These are phyloP conservation scores for Trichoderma sp. DNA, from an alignment of 2,329 filamentous ascomycete genomes.

Conservation along the genomic window DNA sequence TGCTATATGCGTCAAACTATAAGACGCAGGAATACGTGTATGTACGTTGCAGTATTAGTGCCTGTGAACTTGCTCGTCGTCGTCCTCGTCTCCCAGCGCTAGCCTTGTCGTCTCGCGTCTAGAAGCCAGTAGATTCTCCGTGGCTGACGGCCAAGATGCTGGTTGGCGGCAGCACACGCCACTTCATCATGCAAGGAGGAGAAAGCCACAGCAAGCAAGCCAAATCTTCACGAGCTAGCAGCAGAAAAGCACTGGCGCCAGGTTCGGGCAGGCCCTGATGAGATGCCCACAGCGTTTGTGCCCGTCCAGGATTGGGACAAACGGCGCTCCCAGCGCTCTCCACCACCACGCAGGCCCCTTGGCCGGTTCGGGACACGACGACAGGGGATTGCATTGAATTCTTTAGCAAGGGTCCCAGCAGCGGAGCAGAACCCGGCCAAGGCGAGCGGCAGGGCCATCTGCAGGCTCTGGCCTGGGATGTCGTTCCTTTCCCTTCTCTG, in stretches of 20 bases:
- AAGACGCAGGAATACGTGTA: too few relatives aligned
- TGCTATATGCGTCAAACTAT: too few relatives aligned
- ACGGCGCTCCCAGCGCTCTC: slow-evolving; percentile 9
- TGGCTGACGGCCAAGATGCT: background rate
- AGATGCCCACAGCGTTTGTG: background rate
- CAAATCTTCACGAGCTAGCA: slow-evolving; percentile 19
- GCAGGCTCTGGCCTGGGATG: background rate
- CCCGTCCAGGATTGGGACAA: slow-evolving; percentile 15
- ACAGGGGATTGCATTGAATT: slow-evolving; percentile 23
- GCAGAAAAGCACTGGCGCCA: background rate
- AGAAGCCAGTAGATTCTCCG: background rate
- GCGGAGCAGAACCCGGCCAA: slow-evolving; percentile 25
- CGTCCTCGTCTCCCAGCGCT: background rate
- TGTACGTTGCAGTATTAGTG: too few relatives aligned
- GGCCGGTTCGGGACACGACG: slow-evolving; percentile 16
- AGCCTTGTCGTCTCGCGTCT: slow-evolving; percentile 5
- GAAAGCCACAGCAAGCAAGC: slow-evolving; percentile 2
- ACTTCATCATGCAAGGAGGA: background rate
- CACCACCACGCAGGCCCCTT: slow-evolving; percentile 21
- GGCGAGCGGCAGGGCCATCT: slow-evolving; percentile 17
- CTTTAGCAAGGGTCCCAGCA: slow-evolving; percentile 10
- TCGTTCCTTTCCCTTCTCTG: slow-evolving; percentile 10
- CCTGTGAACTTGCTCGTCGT: background rate
- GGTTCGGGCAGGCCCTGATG: slow-evolving; percentile 12
- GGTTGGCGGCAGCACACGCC: slow-evolving; percentile 3